Base-by-base conservation (phyloP, 2,329 filamentous ascomycete genomes). In the Fonsecaea pugnacius region DNA sequence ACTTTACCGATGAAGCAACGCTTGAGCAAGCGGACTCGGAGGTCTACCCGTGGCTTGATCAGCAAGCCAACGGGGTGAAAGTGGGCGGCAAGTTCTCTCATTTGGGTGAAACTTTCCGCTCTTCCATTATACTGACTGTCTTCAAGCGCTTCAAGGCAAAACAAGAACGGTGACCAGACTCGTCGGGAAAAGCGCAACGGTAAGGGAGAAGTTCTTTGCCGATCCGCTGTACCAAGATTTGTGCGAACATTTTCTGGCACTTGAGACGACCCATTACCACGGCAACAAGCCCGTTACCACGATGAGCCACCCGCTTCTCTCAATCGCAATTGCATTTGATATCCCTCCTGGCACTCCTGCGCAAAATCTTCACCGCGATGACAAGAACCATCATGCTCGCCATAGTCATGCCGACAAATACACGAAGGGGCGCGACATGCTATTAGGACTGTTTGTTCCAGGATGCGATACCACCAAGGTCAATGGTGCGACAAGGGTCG, bases 381-480 rank as follows among this genome's bases (percentile, higher is more conserved):
- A 78, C 65, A 78, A 78, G 64, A 77, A 76, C 60, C 76, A 78
- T 57, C 77, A 78, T 58, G 73, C 73, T 6, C 70, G 73, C 4
- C 76, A 78, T 63, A 21, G 55, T 3, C 52, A 67, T 14, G 63
- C 71, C 0, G 53, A 65, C 1, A 54, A 58, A 1, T 76, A 77
- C 56, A 40, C 58, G 10, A 68, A 68, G 4, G 72, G 73, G 18
- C 75, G 76, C 4, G 76, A 78, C 54, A 72, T 77, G 69, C 70
- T 76, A 1, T 60, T 77, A 1, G 74, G 75, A 6, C 67, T 78
- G 12, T 77, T 79, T 36, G 76, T 78, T 2, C 75, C 76, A 1
- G 74, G 66, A 2, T 77, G 75, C 60, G 72, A 77, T 60, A 78
- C 76, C 1, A 66, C 62, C 43, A 69, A 70, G 32, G 76, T 72